Evolutionary conservation across 177 flowering plant genomes (phyloP), one percentile per base, ranked within the genome.

Genomic region (Vitis hybrid): DNA sequence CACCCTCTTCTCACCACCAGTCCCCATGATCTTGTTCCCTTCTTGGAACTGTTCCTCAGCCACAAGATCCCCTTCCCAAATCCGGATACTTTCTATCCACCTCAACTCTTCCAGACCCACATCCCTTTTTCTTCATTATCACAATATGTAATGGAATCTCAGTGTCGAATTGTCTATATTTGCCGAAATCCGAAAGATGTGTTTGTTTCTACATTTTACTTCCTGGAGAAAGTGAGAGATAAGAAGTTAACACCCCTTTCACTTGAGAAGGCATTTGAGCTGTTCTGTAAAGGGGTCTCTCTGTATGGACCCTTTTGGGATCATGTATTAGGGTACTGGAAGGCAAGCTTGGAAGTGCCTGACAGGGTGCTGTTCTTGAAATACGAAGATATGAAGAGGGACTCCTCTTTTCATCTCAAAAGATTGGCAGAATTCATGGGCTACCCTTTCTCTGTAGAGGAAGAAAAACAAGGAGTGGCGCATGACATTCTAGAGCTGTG

Each of bases 231-330:
- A 58, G 0, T 63, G 51, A 66, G 66, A 31, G 22, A 49, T 21
- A 10, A 67, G 39, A 16, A 21, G 21, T 48, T 26, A 12, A 55
- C 50, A 31, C 69, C 66, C 15, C 53, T 67, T 14, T n/a, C 56
- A 7, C 48, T 73, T 3, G 72, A 70, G 29, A 69, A 74, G 22
- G 77, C 74, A 16, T 62, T 77, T 39, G 75, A 70, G 55, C 22
- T 48, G 60, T 74, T 74, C 21, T 74, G 75, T 51, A 59, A 62
- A 4, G 80, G 80, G 26, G 56, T 67, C 9, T 56, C 63, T 6
- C 16, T 51, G 1, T 74, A 19, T 62, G 77, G 80, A 1, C 75
- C 75, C 6, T 70, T 60, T 1, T 33, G 45, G 45, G 8, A 33
- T 33, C 45, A 33, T 6, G 45, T 33, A 6, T 6, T 33, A 6